These are phyloP conservation scores for Sporothrix pseudoabietina DNA, from an alignment of 2,329 filamentous ascomycete genomes.

Conservation along the genomic window DNA sequence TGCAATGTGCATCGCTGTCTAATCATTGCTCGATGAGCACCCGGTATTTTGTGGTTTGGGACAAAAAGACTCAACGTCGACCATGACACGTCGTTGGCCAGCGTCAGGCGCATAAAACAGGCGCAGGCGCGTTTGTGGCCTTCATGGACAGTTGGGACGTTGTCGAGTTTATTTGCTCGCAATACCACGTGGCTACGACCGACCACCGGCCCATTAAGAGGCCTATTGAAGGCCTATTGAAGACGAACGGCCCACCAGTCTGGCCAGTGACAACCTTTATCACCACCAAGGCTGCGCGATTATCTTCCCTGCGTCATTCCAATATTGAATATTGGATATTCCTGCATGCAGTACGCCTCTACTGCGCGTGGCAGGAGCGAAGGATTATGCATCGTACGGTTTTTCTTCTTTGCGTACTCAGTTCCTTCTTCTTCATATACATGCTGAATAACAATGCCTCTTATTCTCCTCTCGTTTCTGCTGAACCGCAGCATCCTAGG, in stretches of 20 bases:
- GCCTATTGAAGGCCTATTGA: not conserved
- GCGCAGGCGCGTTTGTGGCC: not conserved
- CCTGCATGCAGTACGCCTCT: constrained; percentile 7
- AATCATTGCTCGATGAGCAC: constrained; percentile 12
- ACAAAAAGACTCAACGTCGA: not conserved
- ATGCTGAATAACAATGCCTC: not conserved
- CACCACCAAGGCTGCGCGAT: constrained; percentile 15
- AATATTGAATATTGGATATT: constrained; percentile 17
- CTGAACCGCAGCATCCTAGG: not conserved
- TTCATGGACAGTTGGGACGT: not conserved
- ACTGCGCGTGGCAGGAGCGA: constrained; percentile 7
- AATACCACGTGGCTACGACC: not conserved
- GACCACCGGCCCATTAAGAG: not conserved
- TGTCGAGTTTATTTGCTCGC: not conserved
- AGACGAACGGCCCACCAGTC: not conserved
- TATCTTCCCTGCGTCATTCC: constrained; percentile 10
- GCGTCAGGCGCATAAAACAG: constrained; percentile 19
- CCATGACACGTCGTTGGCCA: not conserved
- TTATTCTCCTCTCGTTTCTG: not conserved
- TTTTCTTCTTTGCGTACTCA: not conserved
- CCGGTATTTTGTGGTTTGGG: not conserved
- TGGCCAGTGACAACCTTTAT: not conserved
- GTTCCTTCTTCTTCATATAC: not conserved
- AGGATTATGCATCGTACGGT: constrained; percentile 11
- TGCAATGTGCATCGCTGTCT: not conserved